Evolutionary conservation across 306 rosid genomes (phyloP).

Genomic region (Vigna reflexopilosa): DNA sequence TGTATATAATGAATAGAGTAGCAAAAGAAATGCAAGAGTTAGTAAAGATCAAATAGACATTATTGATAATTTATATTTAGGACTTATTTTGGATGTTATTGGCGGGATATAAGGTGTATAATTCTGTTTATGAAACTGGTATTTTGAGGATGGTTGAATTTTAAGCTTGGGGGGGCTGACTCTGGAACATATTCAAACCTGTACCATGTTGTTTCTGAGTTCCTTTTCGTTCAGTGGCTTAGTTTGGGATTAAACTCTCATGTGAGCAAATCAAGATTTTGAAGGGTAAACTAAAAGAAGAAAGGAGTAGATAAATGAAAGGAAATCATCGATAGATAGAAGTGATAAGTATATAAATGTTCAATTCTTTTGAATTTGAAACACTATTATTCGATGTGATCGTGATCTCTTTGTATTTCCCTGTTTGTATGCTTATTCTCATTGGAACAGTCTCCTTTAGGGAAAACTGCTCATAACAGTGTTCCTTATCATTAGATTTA

Average conservation of each 20-base stretch:
- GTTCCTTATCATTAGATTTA: not conserved
- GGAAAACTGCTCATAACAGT: not conserved
- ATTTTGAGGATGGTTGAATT: conserved; percentile 5
- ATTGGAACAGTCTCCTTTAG: conserved; percentile 1
- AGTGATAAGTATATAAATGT: conserved; percentile 20
- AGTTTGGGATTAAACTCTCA: conserved; percentile 16
- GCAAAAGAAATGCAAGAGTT: not conserved
- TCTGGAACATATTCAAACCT: too few relatives aligned
- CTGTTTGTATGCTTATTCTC: conserved; percentile 8
- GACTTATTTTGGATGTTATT: not conserved
- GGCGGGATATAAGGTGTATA: not conserved
- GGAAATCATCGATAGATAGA: not conserved
- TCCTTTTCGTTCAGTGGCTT: conserved; percentile 27
- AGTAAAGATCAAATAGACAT: not conserved
- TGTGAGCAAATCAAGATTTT: not conserved
- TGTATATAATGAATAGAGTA: not conserved
- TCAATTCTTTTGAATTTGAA: not conserved
- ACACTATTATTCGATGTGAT: not conserved
- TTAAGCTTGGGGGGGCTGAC: not conserved
- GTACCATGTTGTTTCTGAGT: conserved; percentile 17
- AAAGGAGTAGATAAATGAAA: too few relatives aligned
- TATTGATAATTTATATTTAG: not conserved
- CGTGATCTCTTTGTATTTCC: not conserved
- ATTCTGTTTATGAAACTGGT: conserved; percentile 3
- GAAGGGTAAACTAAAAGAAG: too few relatives aligned